phyloP scores from a whole-genome alignment of 495 filamentous ascomycete species.

The Xanthoparmelia taractica region DNA sequence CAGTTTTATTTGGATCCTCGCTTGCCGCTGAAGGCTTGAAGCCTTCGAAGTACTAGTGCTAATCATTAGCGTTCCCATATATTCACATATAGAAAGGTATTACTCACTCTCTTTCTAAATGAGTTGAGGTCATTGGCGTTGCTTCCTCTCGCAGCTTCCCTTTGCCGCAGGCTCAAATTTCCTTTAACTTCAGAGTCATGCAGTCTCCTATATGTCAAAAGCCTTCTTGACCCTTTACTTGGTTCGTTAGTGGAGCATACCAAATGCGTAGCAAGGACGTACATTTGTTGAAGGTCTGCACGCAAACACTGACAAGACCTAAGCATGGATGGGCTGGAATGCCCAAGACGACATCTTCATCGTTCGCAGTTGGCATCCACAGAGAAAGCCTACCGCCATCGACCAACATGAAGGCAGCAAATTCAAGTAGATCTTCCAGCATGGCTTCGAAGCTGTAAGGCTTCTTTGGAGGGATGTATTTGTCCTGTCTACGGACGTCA shows the following conservation, averaged over 20 bases:
- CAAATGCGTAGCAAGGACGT: slow-evolving; percentile 23
- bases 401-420: slow-evolving; percentile 72
- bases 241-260: slow-evolving; percentile 11
- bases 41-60: slow-evolving; percentile 44
- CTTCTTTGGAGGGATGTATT: slow-evolving; percentile 82
- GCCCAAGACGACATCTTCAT: slow-evolving; percentile 61
- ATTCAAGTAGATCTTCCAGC: slow-evolving; percentile 80
- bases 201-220: slow-evolving; percentile 76
- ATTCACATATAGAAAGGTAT: background rate
- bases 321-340: slow-evolving; percentile 73
- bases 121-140: slow-evolving; percentile 72
- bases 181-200: slow-evolving; percentile 49
- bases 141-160: slow-evolving; percentile 26
- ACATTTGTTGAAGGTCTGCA: slow-evolving; percentile 87
- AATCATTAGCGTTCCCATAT: background rate
- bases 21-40: slow-evolving; percentile 25
- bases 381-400: slow-evolving; percentile 73
- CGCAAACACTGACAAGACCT: slow-evolving; percentile 67
- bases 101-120: slow-evolving; percentile 53
- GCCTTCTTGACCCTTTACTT: slow-evolving; percentile 65
- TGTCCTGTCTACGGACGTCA: slow-evolving; percentile 45
- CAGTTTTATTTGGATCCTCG: background rate
- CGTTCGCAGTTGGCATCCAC: slow-evolving; percentile 96
- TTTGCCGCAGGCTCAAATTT: slow-evolving; percentile 35
- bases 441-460: slow-evolving; percentile 87